Percentiles rank a stretch among this genome's conserved stretches.
Evolutionary conservation across 129 eudicot genomes (phyloP).

Genomic region (Erigeron canadensis): DNA sequence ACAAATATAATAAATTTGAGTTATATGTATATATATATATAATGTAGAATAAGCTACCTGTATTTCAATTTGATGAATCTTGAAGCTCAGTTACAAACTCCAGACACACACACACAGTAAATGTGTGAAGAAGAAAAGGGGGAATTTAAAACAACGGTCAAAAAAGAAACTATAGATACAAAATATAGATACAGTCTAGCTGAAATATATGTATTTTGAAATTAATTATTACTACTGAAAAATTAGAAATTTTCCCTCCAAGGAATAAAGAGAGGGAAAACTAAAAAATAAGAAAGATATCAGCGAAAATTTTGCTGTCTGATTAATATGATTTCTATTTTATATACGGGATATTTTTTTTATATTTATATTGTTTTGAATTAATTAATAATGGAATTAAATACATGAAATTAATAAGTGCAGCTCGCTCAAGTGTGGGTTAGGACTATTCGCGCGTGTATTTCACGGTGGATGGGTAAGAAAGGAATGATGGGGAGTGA

Average conservation of each 20-base stretch:
- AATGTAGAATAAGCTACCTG: constrained; percentile 20
- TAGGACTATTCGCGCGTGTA: not conserved
- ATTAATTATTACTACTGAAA: constrained; percentile 22
- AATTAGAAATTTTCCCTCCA: constrained; percentile 39
- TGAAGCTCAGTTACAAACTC: constrained; percentile 21
- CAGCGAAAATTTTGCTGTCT: constrained; percentile 5
- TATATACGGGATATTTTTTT: not conserved
- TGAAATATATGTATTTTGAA: constrained; percentile 27
- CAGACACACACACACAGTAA: not conserved
- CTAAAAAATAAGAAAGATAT: constrained; percentile 26
- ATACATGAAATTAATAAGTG: not conserved
- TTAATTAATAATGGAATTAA: not conserved
- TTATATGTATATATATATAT: not conserved
- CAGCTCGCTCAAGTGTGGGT: not conserved
- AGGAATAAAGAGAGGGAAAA: constrained; percentile 40
- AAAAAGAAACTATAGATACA: constrained; percentile 11
- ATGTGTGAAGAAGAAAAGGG: constrained; percentile 21
- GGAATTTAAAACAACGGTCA: constrained; percentile 27
- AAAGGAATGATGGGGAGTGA: not conserved
- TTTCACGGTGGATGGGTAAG: not conserved
- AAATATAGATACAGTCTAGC: constrained; percentile 11
- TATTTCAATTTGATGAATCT: not conserved
- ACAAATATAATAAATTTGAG: constrained; percentile 14
- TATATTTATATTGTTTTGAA: not conserved
- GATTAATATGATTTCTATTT: not conserved